Evolutionary conservation across 1,284 basidiomycete genomes (phyloP), one percentile per base, ranked within the genome.

Genomic region (Tilletia indica): DNA sequence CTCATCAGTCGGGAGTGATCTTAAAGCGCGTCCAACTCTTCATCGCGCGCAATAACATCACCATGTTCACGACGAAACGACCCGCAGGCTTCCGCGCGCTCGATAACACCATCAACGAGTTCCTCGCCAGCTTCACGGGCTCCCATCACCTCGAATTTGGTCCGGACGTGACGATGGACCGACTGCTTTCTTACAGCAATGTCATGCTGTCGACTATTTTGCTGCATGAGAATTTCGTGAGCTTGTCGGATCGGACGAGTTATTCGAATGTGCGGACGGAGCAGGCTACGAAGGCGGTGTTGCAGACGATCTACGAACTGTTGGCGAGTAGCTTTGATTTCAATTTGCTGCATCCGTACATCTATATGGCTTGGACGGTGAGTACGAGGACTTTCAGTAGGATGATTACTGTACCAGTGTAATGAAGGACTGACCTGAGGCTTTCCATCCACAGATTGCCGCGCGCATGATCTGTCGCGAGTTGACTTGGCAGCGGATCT

Each of bases 221-320:
- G 16, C 67, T 74, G 54, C 71, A 72, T 63, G 71, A 74, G 61
- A 72, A 56, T 16, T 73, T 71, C 51, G 56, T 73, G 34, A 71
- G 66, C 61, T 19, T 45, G 25, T 31, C 72, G 31, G 48, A 68
- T 38, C 71, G 66, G 51, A 48, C 63, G 38, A 64, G 38, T 31
- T 58, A 68, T 12, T 34, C 45, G 8, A 48, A 69, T 39, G 34
- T 49, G 39, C 51, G 66, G 36, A 67, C 73, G 34, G 49, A 61
- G 39, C 42, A 70, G 31, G 71, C 64, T 16, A 61, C 58, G 4
- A 47, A 61, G 49, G 66, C 67, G 25, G 47, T 72, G n/a, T 31
- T 72, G 36, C 42, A 51, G 51, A 67, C 49, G n/a, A 45, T 73
- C 2, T 51, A 64, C 14, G 61, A 73, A 36, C 61, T 73, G 8